Conservation (phyloP, 345 rosid genomes). For the Acer saccharum region DNA sequence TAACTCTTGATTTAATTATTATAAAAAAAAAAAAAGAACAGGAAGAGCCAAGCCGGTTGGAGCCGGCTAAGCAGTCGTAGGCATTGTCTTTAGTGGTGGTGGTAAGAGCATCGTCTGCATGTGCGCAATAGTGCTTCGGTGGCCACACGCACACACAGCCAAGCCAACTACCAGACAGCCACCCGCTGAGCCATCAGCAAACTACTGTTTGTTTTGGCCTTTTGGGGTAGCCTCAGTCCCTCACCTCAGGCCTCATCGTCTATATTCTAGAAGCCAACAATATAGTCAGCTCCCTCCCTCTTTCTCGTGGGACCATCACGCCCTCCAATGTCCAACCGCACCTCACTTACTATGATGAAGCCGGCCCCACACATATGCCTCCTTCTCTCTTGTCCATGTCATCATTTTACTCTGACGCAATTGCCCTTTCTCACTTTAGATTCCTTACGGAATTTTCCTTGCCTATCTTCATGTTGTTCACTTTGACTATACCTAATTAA, state of each 20-base stretch:
- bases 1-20: too few species aligned
- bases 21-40: too few species aligned
- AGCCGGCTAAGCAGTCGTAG: not conserved
- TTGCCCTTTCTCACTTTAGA: not conserved
- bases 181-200: not conserved
- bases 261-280: slow-evolving; percentile 5
- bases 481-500: too few species aligned
- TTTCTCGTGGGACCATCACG: slow-evolving; percentile 4
- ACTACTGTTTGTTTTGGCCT: too few species aligned
- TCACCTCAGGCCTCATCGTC: not conserved
- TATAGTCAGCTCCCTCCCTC: not conserved
- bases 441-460: not conserved
- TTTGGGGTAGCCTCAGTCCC: not conserved
- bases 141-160: slow-evolving; percentile 14
- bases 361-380: not conserved
- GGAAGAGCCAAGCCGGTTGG: not conserved
- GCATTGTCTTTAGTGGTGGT: not conserved
- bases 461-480: too few species aligned
- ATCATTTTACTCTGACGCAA: not conserved
- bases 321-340: not conserved
- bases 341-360: not conserved
- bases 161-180: too few species aligned
- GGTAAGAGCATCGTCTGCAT: slow-evolving; percentile 14
- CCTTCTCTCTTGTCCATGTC: not conserved
- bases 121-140: slow-evolving; percentile 20